A percentile compares a stretch with the other conserved stretches of the same genome.
Evolutionary conservation across 1,139 yeast genomes (phyloP).

Genomic region (Nakaseomyces kungkrabaensis): DNA sequence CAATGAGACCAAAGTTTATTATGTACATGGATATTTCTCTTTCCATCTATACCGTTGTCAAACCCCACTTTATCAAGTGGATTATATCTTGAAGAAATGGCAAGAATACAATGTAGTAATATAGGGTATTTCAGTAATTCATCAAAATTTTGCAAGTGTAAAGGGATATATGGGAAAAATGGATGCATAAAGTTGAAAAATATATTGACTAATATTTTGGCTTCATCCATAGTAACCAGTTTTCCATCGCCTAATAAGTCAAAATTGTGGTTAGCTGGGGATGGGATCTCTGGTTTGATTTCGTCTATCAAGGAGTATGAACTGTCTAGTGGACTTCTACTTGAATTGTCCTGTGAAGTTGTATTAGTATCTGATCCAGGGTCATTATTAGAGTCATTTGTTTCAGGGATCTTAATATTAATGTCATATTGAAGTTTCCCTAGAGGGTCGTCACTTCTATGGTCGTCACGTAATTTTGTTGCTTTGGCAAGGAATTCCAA

Average conservation of each 20-base stretch:
- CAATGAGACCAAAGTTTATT: slow-evolving; percentile 76
- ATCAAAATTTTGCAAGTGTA: slow-evolving; percentile 56
- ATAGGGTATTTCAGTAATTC: slow-evolving; percentile 71
- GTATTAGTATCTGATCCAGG: neutral
- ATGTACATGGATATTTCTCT: slow-evolving; percentile 53
- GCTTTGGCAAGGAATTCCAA: slow-evolving; percentile 64
- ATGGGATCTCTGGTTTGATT: slow-evolving; percentile 2
- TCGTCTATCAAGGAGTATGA: neutral
- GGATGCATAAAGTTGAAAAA: slow-evolving; percentile 81
- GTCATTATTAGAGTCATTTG: neutral
- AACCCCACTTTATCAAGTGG: slow-evolving; percentile 36
- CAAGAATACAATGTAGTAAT: slow-evolving; percentile 65
- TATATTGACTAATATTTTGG: slow-evolving; percentile 48
- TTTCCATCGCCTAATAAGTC: slow-evolving; percentile 57
- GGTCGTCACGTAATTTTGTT: slow-evolving; percentile 36
- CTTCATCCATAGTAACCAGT: slow-evolving; percentile 59
- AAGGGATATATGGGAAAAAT: slow-evolving; percentile 78
- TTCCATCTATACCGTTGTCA: slow-evolving; percentile 19
- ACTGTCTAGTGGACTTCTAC: neutral
- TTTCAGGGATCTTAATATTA: neutral
- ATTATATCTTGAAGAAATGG: slow-evolving; percentile 71
- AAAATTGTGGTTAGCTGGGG: slow-evolving; percentile 17
- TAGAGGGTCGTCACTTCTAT: slow-evolving; percentile 42
- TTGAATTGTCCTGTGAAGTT: neutral
- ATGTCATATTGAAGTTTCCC: neutral